A percentile compares a stretch with the other conserved stretches of the same genome.
phyloP scores from a whole-genome alignment of 305 asterid species.

The Rubia balearica region DNA sequence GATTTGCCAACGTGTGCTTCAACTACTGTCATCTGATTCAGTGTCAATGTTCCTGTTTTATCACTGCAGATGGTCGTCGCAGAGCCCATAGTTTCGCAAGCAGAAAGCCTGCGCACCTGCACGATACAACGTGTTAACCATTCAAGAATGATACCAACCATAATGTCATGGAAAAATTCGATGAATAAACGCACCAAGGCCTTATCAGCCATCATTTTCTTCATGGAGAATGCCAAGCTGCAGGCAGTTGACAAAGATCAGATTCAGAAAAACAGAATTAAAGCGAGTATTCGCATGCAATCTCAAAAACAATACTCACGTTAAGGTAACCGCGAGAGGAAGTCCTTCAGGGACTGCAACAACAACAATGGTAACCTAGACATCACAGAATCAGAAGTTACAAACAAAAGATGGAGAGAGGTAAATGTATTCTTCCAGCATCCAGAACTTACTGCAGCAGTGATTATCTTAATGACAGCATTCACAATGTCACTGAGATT shows the following conservation, averaged over 20 bases:
- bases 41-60: conserved; percentile 92
- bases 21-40: conserved; percentile 97
- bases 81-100: conserved; percentile 98
- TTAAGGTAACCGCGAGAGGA: conserved; percentile 94
- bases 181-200: conserved; percentile 56
- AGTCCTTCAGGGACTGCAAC: conserved; percentile 99
- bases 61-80: conserved; percentile 98
- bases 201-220: conserved; percentile 99
- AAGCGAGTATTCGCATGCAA: conserved; percentile 4
- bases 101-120: conserved; percentile 98
- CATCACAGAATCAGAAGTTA: conserved; percentile 31
- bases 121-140: conserved; percentile 20
- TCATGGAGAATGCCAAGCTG: conserved; percentile 97
- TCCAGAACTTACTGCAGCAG: conserved; percentile 77
- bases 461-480: conserved; percentile 70
- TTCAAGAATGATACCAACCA: background rate
- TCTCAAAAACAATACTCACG: conserved; percentile 44
- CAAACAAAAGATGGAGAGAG: conserved; percentile 16
- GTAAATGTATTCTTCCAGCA: conserved; percentile 19
- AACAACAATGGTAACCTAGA: conserved; percentile 92
- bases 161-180: conserved; percentile 6
- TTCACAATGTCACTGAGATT: conserved; percentile 41
- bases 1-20: conserved; percentile 70
- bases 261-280: conserved; percentile 17
- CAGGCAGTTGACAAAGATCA: conserved; percentile 25